Evolutionary conservation across 2,329 filamentous ascomycete species (phyloP).

Genomic region (Hypoxylon sp.): DNA sequence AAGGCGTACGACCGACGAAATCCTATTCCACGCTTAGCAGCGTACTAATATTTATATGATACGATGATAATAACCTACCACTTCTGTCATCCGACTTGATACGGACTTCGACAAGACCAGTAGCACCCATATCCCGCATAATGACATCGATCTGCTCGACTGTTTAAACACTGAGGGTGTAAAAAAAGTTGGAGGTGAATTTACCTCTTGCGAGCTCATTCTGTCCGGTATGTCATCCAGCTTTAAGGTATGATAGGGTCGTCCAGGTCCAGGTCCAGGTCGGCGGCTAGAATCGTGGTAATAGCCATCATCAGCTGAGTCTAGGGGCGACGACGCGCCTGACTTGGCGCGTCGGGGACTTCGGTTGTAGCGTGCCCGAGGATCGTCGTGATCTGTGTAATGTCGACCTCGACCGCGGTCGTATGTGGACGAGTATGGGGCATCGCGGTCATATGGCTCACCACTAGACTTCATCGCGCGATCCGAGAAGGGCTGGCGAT

Average conservation of each 20-base stretch:
- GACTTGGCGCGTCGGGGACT: conserved; percentile 49
- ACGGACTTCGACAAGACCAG: conserved; percentile 53
- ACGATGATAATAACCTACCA: conserved; percentile 38
- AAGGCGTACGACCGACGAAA: conserved; percentile 56
- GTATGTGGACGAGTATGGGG: conserved; percentile 37
- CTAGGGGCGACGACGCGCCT: conserved; percentile 48
- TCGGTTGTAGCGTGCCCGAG: conserved; percentile 40
- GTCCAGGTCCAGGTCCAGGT: conserved; percentile 51
- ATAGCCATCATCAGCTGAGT: conserved; percentile 49
- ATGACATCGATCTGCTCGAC: conserved; percentile 50
- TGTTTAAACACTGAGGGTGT: background rate
- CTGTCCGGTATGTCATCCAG: conserved; percentile 54
- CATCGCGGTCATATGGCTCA: conserved; percentile 42
- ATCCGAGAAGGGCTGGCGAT: conserved; percentile 36
- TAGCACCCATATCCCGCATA: conserved; percentile 53
- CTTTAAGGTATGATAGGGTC: conserved; percentile 55
- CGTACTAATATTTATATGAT: background rate
- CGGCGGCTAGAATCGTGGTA: conserved; percentile 48
- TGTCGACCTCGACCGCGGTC: conserved; percentile 42
- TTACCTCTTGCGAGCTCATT: conserved; percentile 51
- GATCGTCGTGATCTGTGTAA: conserved; percentile 47
- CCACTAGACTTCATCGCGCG: conserved; percentile 19
- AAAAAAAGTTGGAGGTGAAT: background rate
- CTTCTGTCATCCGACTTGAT: conserved; percentile 54
- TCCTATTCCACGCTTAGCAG: conserved; percentile 39